phyloP scores from a whole-genome alignment of 2,329 filamentous ascomycete genomes.

The Fusarium concolor region DNA sequence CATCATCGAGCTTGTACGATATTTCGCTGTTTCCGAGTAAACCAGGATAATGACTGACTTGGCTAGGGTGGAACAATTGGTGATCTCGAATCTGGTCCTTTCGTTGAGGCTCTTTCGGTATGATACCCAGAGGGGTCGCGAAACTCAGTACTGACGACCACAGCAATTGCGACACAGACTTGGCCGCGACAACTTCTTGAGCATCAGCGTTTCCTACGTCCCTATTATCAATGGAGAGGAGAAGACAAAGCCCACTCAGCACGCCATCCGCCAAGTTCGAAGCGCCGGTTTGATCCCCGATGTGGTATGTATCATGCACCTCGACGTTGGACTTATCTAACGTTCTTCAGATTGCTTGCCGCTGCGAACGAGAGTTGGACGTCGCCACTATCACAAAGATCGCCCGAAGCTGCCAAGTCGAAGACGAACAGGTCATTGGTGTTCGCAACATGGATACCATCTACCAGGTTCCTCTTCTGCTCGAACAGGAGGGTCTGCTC shows the following conservation, averaged over 20 bases:
- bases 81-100: conserved; percentile 89
- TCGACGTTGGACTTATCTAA: conserved; percentile 2
- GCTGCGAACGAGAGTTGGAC: conserved; percentile 83
- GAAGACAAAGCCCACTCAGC: conserved; percentile 97
- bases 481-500: conserved; percentile 83
- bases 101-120: conserved; percentile 81
- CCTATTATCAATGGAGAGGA: conserved; percentile 78
- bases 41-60: neutral
- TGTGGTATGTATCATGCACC: conserved; percentile 61
- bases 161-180: conserved; percentile 76
- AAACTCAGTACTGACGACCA: neutral
- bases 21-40: neutral
- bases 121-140: neutral
- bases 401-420: conserved; percentile 88
- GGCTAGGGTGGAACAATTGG: conserved; percentile 71
- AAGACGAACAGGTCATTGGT: conserved; percentile 85
- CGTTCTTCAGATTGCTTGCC: conserved; percentile 80
- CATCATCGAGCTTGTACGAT: conserved; percentile 63
- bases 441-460: conserved; percentile 90
- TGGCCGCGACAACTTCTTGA: conserved; percentile 83
- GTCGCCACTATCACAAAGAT: conserved; percentile 85
- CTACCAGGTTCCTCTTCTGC: conserved; percentile 94
- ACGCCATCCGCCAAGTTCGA: conserved; percentile 85
- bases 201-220: conserved; percentile 90
- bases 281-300: conserved; percentile 81